Conservation (phyloP, 73 alveolate genomes). For the Halteria grandinella region DNA sequence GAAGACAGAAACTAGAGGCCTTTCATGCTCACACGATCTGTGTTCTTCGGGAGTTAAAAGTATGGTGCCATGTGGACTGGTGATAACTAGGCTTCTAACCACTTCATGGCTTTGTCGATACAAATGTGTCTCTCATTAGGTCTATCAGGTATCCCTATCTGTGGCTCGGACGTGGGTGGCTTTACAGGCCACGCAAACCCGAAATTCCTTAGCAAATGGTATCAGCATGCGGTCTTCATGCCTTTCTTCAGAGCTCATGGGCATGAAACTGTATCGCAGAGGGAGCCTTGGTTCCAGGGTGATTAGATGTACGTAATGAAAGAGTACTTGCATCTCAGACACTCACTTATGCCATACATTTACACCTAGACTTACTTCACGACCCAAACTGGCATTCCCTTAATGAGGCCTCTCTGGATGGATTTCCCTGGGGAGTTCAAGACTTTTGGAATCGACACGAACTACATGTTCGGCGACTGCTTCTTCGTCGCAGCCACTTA, state of each 20-base stretch:
- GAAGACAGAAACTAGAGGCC: conserved; percentile 66
- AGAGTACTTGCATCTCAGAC: conserved; percentile 55
- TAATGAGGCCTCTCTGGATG: conserved; percentile 62
- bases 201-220: conserved; percentile 82
- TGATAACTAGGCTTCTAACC: conserved; percentile 84
- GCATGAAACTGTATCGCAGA: conserved; percentile 70
- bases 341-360: conserved; percentile 71
- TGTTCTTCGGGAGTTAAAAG: conserved; percentile 90
- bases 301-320: conserved; percentile 28
- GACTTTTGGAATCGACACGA: conserved; percentile 52
- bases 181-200: conserved; percentile 77
- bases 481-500: conserved; percentile 72
- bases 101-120: conserved; percentile 78
- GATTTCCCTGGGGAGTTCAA: conserved; percentile 31
- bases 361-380: conserved; percentile 1
- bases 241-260: conserved; percentile 96
- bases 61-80: conserved; percentile 92
- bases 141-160: conserved; percentile 83
- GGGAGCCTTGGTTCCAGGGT: conserved; percentile 89
- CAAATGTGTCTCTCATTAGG: conserved; percentile 80
- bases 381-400: conserved; percentile 39
- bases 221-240: conserved; percentile 82
- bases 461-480: conserved; percentile 77
- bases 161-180: conserved; percentile 90
- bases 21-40: conserved; percentile 85